Percentiles rank a stretch among this genome's conserved stretches.
Evolutionary conservation across 2,329 filamentous ascomycete species (phyloP).

Genomic region (Pyricularia pennisetigena): DNA sequence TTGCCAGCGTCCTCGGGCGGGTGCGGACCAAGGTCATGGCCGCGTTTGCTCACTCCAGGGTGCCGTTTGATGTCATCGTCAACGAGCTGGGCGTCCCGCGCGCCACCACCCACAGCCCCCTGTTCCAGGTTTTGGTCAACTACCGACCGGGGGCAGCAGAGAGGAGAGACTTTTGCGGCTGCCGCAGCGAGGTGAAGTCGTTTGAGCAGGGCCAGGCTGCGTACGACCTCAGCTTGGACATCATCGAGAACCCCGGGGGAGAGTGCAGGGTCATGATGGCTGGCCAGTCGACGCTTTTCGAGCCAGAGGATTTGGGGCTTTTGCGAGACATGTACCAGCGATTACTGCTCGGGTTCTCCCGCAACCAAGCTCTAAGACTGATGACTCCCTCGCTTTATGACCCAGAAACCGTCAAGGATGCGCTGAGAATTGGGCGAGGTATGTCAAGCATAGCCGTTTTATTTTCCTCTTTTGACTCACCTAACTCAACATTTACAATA

Average conservation of each 20-base stretch:
- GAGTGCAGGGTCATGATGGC: conserved; percentile 13
- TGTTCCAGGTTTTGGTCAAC: conserved; percentile 35
- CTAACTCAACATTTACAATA: not conserved
- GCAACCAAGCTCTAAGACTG: conserved; percentile 3
- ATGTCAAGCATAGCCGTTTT: not conserved
- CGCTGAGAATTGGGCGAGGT: conserved; percentile 5
- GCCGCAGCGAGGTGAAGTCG: conserved; percentile 11
- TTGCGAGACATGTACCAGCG: conserved; percentile 13
- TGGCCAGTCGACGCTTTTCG: conserved; percentile 23
- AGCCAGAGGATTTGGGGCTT: conserved; percentile 13
- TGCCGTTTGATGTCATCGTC: conserved; percentile 41
- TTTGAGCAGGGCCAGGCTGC: conserved; percentile 10
- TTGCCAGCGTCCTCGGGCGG: conserved; percentile 13
- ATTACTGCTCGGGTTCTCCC: conserved; percentile 2
- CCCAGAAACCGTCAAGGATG: conserved; percentile 3
- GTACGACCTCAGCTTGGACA: conserved; percentile 25
- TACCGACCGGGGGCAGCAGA: conserved; percentile 17
- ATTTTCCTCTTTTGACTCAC: conserved; percentile 7
- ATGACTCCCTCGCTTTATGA: conserved; percentile 2
- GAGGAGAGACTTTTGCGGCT: conserved; percentile 11
- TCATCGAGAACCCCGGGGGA: conserved; percentile 20
- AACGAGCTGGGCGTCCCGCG: conserved; percentile 28
- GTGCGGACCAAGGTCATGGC: conserved; percentile 15
- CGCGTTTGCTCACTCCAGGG: conserved; percentile 28
- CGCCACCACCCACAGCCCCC: conserved; percentile 26